Percentiles rank a stretch among this genome's conserved stretches.
Evolutionary conservation across 495 filamentous ascomycete genomes (phyloP).

Genomic region (Hyaloscypha hepaticicola): DNA sequence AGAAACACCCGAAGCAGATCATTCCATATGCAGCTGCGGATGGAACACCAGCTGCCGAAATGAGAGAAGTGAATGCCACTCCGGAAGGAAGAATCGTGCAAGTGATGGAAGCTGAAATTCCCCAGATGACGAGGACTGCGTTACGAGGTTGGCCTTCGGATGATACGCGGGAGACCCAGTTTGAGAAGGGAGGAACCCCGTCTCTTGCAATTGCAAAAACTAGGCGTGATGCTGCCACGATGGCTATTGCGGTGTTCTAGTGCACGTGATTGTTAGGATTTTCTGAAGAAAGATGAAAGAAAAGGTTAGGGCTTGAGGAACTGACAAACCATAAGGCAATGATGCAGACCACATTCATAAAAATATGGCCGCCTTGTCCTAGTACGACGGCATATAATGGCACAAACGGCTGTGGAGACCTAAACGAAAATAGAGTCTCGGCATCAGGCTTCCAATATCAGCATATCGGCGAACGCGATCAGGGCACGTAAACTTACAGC

Average conservation of each 20-base stretch:
- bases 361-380: neutral
- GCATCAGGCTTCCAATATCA: neutral
- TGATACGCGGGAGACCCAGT: neutral
- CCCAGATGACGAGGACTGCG: neutral
- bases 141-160: neutral
- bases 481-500: conserved; percentile 37
- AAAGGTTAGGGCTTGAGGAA: neutral
- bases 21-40: neutral
- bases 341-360: neutral
- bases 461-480: neutral
- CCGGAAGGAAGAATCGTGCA: neutral
- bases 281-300: neutral
- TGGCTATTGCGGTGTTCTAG: neutral
- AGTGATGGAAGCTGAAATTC: neutral
- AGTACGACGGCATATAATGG: neutral
- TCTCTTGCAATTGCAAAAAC: neutral
- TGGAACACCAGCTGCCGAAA: neutral
- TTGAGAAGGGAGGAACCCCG: neutral
- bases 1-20: neutral
- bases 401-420: neutral
- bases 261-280: neutral
- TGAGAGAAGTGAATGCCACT: neutral
- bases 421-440: neutral
- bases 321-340: neutral
- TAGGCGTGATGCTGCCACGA: neutral